These are phyloP conservation scores for Lactarius psammicola DNA, from an alignment of 768 basidiomycete species.

Conservation along the genomic window DNA sequence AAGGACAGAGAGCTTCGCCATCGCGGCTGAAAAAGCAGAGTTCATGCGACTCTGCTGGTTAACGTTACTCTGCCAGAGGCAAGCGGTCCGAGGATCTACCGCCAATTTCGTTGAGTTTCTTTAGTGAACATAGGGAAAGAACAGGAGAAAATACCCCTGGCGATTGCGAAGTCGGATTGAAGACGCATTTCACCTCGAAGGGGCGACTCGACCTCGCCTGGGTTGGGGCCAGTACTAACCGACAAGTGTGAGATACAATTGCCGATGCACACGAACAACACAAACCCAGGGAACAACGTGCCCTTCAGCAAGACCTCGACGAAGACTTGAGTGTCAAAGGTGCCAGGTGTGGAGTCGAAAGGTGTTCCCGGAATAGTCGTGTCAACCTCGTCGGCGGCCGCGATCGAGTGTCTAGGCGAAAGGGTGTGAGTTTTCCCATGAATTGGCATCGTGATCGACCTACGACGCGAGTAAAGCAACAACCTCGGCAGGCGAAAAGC, in stretches of 20 bases:
- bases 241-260: not conserved
- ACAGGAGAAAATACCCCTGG: slow-evolving; percentile 26
- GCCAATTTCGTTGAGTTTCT: not conserved
- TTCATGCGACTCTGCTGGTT: slow-evolving; percentile 34
- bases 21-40: slow-evolving; percentile 32
- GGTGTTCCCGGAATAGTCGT: slow-evolving; percentile 36
- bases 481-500: slow-evolving; percentile 32
- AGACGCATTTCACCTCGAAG: slow-evolving; percentile 38
- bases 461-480: slow-evolving; percentile 40
- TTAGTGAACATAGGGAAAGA: not conserved
- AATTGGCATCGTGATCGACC: not conserved
- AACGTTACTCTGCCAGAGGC: slow-evolving; percentile 38
- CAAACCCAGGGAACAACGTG: slow-evolving; percentile 34
- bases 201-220: slow-evolving; percentile 36
- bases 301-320: slow-evolving; percentile 39
- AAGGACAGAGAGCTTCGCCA: slow-evolving; percentile 35
- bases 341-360: slow-evolving; percentile 34
- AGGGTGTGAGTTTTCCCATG: slow-evolving; percentile 20
- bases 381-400: slow-evolving; percentile 31
- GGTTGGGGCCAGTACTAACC: slow-evolving; percentile 31
- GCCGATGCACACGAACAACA: not conserved
- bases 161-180: slow-evolving; percentile 36
- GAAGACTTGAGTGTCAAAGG: slow-evolving; percentile 35
- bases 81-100: slow-evolving; percentile 37
- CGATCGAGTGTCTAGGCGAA: slow-evolving; percentile 28